phyloP scores from a whole-genome alignment of 2,329 filamentous ascomycete species.

The Aureobasidium uvarum region DNA sequence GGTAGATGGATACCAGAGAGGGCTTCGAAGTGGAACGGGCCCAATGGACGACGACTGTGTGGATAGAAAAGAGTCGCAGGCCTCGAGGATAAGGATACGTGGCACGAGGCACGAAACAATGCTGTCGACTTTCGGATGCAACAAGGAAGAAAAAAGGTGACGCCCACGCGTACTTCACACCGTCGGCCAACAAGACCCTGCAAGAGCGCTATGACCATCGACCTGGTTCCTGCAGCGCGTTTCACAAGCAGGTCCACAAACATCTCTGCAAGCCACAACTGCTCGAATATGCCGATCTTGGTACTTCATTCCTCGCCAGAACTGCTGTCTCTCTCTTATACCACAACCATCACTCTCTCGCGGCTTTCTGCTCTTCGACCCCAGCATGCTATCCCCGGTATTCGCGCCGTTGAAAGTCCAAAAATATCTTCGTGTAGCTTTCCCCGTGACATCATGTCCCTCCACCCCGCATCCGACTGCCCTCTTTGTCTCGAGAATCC shows the following conservation, averaged over 20 bases:
- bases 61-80: not conserved
- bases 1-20: not conserved
- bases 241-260: not conserved
- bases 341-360: not conserved
- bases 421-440: not conserved
- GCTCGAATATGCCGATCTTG: not conserved
- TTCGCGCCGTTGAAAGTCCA: not conserved
- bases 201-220: not conserved
- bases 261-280: constrained; percentile 6
- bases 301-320: not conserved
- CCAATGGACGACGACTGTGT: not conserved
- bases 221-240: not conserved
- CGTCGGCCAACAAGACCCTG: constrained; percentile 4
- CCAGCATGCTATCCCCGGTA: not conserved
- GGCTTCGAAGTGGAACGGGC: not conserved
- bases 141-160: constrained; percentile 12
- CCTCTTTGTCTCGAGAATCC: not conserved
- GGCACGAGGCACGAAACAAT: not conserved
- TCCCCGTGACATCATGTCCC: not conserved
- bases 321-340: not conserved
- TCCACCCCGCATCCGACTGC: constrained; percentile 11
- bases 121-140: not conserved
- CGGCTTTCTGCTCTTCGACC: not conserved
- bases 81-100: constrained; percentile 5
- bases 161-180: not conserved